Base-by-base conservation (phyloP, 441 rosid species). In the Arabidopsis hybrid region DNA sequence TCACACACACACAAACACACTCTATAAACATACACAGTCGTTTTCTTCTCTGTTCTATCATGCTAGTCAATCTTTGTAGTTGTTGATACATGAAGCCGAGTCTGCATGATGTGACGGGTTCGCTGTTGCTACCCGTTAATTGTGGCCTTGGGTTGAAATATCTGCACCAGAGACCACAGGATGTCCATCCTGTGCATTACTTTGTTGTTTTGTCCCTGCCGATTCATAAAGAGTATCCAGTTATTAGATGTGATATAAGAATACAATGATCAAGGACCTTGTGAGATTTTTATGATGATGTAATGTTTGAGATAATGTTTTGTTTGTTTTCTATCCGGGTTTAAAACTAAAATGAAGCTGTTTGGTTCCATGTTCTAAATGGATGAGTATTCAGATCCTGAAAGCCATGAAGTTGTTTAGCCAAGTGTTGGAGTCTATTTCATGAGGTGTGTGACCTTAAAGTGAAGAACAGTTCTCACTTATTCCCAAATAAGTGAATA, bases 151-250 rank as follows among this genome's bases (percentile, higher is more conserved):
- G 85, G 87, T 79, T 91, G 97, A 78, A 93, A 80, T 70, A 85
- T 78, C 80, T 91, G 98, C 73, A 89, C 93, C 11, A 94, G 88
- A 43, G 93, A 88, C 96, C 97, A 94, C 72, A 94, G 75, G 77
- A 94, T 80, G 79, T 91, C 98, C 98, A 94, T 89, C 84, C 97
- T 84, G 51, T 90, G 95, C 87, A 90, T 81, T 32, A 79, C 82
- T 77, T 81, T 84, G 82, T 86, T 87, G 81, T 85, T 84, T 77
- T 88, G 91, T 57, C 95, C 92, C 98, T 91, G 88, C 79, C 42
- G 1, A 83, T 79, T 71, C 36, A 71, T 34, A 40, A 38, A 21
- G 46, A 59, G 64, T 59, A 38, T 36, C 31, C 64, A 16, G 32
- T 38, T 38, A 35, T 38, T 59, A 10, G 2, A 16, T 59, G 46